These are phyloP conservation scores for Sherardia arvensis DNA, from an alignment of 257 asterid genomes.

Conservation along the genomic window DNA sequence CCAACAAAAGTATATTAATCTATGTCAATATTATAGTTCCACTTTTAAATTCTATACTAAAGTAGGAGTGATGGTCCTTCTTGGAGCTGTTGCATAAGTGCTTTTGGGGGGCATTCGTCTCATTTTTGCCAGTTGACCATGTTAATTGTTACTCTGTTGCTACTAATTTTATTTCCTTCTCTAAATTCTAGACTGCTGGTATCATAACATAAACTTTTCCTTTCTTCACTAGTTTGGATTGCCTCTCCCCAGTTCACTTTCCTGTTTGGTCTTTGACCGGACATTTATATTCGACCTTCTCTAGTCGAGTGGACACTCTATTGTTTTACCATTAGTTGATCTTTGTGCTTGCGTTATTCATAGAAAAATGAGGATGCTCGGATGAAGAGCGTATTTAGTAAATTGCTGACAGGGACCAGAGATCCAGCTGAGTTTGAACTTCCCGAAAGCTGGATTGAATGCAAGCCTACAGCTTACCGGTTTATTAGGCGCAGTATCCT, in stretches of 20 bases:
- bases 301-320: neutral
- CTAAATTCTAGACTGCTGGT: neutral
- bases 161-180: too few species aligned
- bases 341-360: constrained; percentile 4
- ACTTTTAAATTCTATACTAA: neutral
- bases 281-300: neutral
- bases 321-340: neutral
- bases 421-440: constrained; percentile 83
- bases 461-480: constrained; percentile 59
- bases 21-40: neutral
- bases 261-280: neutral
- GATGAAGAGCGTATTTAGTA: constrained; percentile 52
- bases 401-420: constrained; percentile 58
- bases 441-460: constrained; percentile 61
- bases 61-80: neutral
- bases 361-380: constrained; percentile 41
- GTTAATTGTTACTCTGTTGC: too few species aligned
- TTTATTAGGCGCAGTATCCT: constrained; percentile 91
- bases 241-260: neutral
- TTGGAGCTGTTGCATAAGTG: neutral
- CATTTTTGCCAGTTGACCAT: neutral
- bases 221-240: neutral
- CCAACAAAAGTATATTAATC: too few species aligned
- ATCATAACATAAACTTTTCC: neutral
- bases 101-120: neutral